Evolutionary conservation across 2,329 filamentous ascomycete species (phyloP).

Genomic region (Leptographium lundbergii): DNA sequence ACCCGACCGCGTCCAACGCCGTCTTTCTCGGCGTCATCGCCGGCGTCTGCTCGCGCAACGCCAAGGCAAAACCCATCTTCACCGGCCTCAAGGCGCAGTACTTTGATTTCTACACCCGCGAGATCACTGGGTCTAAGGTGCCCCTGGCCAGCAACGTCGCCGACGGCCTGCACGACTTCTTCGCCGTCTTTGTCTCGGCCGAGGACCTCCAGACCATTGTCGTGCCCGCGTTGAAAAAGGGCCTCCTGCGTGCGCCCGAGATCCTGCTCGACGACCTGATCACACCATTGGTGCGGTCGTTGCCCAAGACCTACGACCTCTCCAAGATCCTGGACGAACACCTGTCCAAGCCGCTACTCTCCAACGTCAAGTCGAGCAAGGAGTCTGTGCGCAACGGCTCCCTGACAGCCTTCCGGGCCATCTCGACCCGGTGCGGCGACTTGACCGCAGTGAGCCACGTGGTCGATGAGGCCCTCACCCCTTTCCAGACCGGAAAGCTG

Average conservation of each 20-base stretch:
- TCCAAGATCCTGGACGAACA: constrained; percentile 59
- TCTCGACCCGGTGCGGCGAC: constrained; percentile 51
- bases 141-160: constrained; percentile 60
- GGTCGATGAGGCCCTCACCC: constrained; percentile 63
- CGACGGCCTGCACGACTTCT: constrained; percentile 68
- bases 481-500: constrained; percentile 74
- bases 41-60: constrained; percentile 68
- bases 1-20: constrained; percentile 57
- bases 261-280: constrained; percentile 73
- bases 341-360: constrained; percentile 75
- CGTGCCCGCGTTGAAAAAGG: constrained; percentile 75
- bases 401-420: constrained; percentile 56
- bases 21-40: constrained; percentile 74
- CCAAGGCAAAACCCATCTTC: constrained; percentile 48
- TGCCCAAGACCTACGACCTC: constrained; percentile 62
- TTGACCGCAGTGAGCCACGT: constrained; percentile 49
- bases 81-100: constrained; percentile 57
- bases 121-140: constrained; percentile 69
- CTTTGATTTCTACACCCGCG: constrained; percentile 72
- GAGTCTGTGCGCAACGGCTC: constrained; percentile 62
- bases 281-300: constrained; percentile 54
- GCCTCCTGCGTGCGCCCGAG: constrained; percentile 78
- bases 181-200: constrained; percentile 56
- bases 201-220: constrained; percentile 67
- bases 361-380: constrained; percentile 87